These are phyloP conservation scores for Cucumis hystrix DNA, from an alignment of 306 rosid genomes.

Conservation along the genomic window DNA sequence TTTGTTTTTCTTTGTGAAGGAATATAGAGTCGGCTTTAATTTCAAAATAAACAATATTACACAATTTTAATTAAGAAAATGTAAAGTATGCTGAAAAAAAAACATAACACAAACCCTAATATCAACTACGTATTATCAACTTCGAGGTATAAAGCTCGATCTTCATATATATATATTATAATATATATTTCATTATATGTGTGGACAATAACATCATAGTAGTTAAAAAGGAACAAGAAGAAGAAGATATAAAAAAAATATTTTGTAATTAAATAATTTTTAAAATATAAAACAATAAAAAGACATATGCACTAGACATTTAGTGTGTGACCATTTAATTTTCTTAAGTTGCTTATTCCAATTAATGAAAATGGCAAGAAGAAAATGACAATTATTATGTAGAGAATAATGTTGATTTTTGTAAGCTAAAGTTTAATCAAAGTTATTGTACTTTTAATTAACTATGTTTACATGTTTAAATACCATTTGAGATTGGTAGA, in stretches of 20 bases:
- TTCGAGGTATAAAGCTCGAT: no score
- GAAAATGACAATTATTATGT: background rate
- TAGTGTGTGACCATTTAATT: background rate
- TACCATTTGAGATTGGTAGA: no score
- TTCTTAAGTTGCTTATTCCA: background rate
- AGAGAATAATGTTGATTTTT: background rate
- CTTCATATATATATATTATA: no score
- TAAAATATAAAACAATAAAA: background rate
- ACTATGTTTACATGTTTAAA: no score
- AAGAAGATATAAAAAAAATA: background rate
- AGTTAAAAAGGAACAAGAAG: background rate
- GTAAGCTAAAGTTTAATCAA: background rate
- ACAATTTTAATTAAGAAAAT: no score
- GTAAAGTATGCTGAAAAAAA: no score
- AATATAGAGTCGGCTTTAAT: no score
- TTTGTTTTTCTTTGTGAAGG: no score
- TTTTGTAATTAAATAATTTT: background rate
- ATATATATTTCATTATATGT: background rate
- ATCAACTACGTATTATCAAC: no score
- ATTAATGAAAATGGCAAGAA: background rate
- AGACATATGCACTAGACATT: slow-evolving; percentile 1
- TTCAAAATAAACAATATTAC: no score
- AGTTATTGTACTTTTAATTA: background rate
- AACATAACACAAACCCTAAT: rapidly evolving
- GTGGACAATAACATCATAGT: background rate